Base-by-base conservation (phyloP, 352 stramenopile genomes). In the Phytophthora nicotianae region DNA sequence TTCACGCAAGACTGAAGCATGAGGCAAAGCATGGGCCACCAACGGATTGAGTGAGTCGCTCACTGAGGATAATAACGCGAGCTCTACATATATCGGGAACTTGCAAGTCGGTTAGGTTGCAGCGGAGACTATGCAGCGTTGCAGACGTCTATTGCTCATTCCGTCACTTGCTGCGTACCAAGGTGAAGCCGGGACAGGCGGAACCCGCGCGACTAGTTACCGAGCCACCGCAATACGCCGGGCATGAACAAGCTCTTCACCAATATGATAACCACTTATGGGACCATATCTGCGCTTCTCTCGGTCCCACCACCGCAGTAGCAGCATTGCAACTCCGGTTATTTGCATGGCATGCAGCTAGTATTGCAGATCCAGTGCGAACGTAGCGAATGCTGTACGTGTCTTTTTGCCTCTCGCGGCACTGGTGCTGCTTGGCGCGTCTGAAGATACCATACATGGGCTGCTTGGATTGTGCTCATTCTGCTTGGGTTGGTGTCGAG, bases 341-440 rank as follows among this genome's bases (percentile, higher is more conserved):
- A 35, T 35, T 27, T 47, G 38, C 47, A 51, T 29, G 38, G 0
- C 47, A 51, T 21, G 38, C 1, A 4, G 0, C 24, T 13, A 8
- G 41, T 42, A 35, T 47, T 61, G 58, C 33, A 66, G 58, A 62
- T 62, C 58, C 33, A 29, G 29, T 35, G 26, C 23, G 59, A 67
- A 43, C 10, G 7, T 14, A 42, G 29, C 32, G 27, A 16, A 23
- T 41, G 23, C 29, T 19, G 10, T 10, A 62, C 51, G 51, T 62
- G 43, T 62, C 33, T 57, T 62, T 48, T 57, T 48, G 47, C 48
- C 41, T 41, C 29, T n/a, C 4, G 26, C 38, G 14, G 43, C 58
- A 43, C 46, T n/a, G 35, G 49, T 27, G 40, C 19, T 51, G 40
- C 19, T 41, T 35, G 37, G 19, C 23, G 23, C 14, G 21, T 26